A percentile compares a stretch with the other conserved stretches of the same genome.
Conservation (phyloP, 2,329 filamentous ascomycete species). For the Lecanicillium sp. region DNA sequence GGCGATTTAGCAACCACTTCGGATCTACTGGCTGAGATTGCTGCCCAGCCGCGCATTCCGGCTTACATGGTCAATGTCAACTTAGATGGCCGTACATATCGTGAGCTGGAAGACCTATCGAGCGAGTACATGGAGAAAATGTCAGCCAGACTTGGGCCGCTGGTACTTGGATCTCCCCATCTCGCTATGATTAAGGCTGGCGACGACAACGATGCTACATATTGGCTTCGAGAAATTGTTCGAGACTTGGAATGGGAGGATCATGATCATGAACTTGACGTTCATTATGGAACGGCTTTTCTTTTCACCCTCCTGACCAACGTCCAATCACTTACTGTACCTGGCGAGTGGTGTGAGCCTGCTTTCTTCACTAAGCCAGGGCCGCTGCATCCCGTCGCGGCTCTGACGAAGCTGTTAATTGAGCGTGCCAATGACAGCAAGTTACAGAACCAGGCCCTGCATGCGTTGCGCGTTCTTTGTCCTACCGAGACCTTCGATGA, state of each 20-base stretch:
- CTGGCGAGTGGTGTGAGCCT: background rate
- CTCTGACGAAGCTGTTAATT: background rate
- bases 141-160: background rate
- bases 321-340: conserved; percentile 1
- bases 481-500: background rate
- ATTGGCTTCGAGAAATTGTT: conserved; percentile 2
- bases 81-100: background rate
- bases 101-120: background rate
- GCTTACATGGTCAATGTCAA: conserved; percentile 10
- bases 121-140: background rate
- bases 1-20: background rate
- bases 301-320: background rate
- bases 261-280: background rate
- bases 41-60: background rate
- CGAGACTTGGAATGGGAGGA: background rate
- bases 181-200: background rate
- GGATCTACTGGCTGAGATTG: conserved; percentile 4
- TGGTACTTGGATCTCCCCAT: background rate
- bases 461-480: background rate
- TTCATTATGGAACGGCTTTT: background rate
- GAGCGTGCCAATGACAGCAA: background rate
- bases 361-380: background rate
- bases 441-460: background rate
- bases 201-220: too few species aligned
- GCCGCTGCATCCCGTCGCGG: background rate